A percentile compares a stretch with the other conserved stretches of the same genome.
phyloP scores from a whole-genome alignment of 177 flowering plant genomes.

The Vitis hybrid region DNA sequence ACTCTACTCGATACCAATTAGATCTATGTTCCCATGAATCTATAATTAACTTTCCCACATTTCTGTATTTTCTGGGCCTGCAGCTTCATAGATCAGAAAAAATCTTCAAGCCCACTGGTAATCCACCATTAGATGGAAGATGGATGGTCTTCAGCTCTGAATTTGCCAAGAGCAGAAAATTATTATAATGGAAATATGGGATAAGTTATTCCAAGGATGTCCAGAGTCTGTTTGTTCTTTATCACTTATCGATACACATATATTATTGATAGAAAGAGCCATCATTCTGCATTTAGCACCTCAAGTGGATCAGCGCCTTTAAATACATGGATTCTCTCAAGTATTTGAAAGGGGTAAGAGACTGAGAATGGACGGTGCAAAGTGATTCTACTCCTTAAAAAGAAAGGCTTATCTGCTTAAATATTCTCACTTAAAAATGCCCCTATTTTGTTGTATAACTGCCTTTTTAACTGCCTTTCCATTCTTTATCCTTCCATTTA shows the following conservation, averaged over 20 bases:
- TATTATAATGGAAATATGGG: no score
- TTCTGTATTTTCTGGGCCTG: no score
- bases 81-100: no score
- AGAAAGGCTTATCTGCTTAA: slow-evolving; percentile 7
- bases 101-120: no score
- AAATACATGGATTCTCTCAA: slow-evolving; percentile 19
- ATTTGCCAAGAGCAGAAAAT: no score
- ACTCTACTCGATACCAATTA: no score
- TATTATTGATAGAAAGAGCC: background rate
- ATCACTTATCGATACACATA: background rate
- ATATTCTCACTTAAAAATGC: slow-evolving; percentile 5
- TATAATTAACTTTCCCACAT: no score
- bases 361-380: slow-evolving; percentile 22
- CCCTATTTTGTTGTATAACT: background rate
- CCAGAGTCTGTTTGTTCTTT: background rate
- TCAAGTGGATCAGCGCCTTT: slow-evolving; percentile 8
- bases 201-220: no score
- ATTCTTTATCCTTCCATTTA: background rate
- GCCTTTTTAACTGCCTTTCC: slow-evolving; percentile 11
- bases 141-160: no score
- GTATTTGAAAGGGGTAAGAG: slow-evolving; percentile 2
- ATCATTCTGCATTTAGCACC: slow-evolving; percentile 15
- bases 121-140: no score
- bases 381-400: slow-evolving; percentile 12
- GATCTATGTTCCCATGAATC: no score